A percentile compares a stretch with the other conserved stretches of the same genome.
Evolutionary conservation across 139 green algal species (phyloP).

Genomic region (Deuterostichococcus epilithicus): DNA sequence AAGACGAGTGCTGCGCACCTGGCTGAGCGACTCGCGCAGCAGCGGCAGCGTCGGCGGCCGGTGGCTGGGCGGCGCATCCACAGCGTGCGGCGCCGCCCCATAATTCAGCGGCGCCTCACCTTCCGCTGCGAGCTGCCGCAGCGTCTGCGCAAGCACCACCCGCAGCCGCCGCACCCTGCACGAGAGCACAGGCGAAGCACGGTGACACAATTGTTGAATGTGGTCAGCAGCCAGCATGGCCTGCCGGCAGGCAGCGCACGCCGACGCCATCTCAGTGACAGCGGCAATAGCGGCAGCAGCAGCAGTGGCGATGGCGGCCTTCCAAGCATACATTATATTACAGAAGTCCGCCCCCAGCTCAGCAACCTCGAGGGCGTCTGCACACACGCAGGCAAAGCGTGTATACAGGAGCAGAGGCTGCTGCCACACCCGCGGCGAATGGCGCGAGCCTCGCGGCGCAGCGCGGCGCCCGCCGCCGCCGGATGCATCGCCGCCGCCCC

Average conservation of each 20-base stretch:
- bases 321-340: no score
- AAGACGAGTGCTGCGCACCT: no score
- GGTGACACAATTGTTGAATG: not conserved
- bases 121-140: slow-evolving; percentile 28
- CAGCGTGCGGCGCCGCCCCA: not conserved
- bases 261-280: no score
- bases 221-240: not conserved
- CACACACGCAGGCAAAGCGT: no score
- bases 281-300: no score
- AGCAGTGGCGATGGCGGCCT: no score
- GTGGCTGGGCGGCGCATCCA: not conserved
- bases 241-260: no score
- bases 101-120: not conserved
- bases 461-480: not conserved
- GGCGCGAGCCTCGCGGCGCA: not conserved
- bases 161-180: slow-evolving; percentile 31
- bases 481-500: slow-evolving; percentile 4
- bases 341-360: no score
- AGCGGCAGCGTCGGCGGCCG: not conserved
- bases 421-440: not conserved
- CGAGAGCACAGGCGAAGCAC: not conserved
- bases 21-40: slow-evolving; percentile 22
- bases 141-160: slow-evolving; percentile 30
- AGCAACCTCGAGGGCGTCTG: no score
- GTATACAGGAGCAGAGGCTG: not conserved